Base-by-base conservation (phyloP, 169 alveolate species). In the Miamiensis avidus region DNA sequence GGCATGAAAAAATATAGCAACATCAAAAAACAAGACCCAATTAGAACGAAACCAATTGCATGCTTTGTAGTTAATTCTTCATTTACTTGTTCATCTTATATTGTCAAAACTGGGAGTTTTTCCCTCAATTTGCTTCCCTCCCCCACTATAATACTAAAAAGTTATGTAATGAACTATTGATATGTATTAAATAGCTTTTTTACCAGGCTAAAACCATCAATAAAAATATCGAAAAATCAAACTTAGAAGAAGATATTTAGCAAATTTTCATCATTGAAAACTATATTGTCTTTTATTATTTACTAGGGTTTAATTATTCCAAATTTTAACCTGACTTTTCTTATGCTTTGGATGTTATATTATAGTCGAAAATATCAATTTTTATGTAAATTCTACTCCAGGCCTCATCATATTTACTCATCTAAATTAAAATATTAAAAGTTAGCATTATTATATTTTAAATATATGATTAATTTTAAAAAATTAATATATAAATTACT, bases 11-110 rank as follows among this genome's bases (percentile, higher is more conserved):
- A 49, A 49, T 49, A 49, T 20, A 49, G 20, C 4, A 49, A 11
- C 20, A 49, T 4, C 69, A 49, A 49, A 49, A 49, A 49, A 11
- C 69, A 4, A 4, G 69, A 49, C 69, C 84, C 84, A 34, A 34
- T 72, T 64, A 79, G 28, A 49, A 79, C 31, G 49, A 79, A 79
- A 26, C 32, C 31, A 25, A 79, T 0, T 34, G 84, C 84, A 65
- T 79, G 84, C 15, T 29, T 49, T 28, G 34, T 79, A n/a, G 84
- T 34, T 15, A 79, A 64, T 79, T 79, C 84, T 64, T 79, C 27
- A n/a, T 30, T 79, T 79, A 34, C 28, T 65, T 79, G 76, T 49
- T 79, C 65, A 16, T 79, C 76, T 29, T 79, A 49, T 49, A 11
- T 49, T 49, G 20, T 11, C 20, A 11, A 11, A 49, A 49, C 26